Evolutionary conservation across 1,139 yeast genomes (phyloP).

Genomic region (Zygosaccharomyces pseudobailii): DNA sequence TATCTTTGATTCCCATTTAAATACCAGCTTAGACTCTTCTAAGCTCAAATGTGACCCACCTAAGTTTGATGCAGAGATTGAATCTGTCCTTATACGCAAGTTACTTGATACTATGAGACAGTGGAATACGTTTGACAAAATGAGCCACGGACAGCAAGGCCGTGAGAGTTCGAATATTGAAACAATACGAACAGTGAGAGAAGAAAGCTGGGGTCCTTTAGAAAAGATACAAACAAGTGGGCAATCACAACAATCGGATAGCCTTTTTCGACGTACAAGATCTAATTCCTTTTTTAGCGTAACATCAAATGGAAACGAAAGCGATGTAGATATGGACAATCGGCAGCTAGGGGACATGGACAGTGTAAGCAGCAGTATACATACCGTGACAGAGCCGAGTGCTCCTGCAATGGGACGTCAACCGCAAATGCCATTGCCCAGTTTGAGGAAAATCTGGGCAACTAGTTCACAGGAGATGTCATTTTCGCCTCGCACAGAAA

Average conservation of each 20-base stretch:
- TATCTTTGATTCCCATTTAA: conserved; percentile 56
- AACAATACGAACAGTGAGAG: neutral
- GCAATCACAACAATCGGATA: conserved; percentile 5
- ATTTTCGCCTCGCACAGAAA: conserved; percentile 5
- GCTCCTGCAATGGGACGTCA: conserved; percentile 3
- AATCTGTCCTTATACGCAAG: conserved; percentile 12
- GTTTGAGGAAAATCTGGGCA: conserved; percentile 6
- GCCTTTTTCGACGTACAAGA: conserved; percentile 10
- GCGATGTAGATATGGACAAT: conserved; percentile 30
- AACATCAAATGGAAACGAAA: conserved; percentile 19
- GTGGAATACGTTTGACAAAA: conserved; percentile 16
- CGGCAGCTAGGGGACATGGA: conserved; percentile 17
- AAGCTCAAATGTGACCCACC: conserved; percentile 12
- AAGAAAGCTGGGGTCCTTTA: neutral
- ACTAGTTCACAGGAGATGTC: conserved; percentile 1
- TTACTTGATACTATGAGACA: conserved; percentile 24
- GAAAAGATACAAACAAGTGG: neutral
- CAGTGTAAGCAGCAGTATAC: conserved; percentile 25
- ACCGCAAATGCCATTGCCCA: conserved; percentile 2
- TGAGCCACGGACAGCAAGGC: neutral
- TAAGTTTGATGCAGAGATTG: conserved; percentile 6
- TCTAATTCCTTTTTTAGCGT: conserved; percentile 17
- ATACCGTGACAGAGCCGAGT: conserved; percentile 14
- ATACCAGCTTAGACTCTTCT: conserved; percentile 26
- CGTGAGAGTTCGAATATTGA: neutral